A percentile compares a stretch with the other conserved stretches of the same genome.
phyloP scores from a whole-genome alignment of 768 basidiomycete species.

The Termitomyces sp. region DNA sequence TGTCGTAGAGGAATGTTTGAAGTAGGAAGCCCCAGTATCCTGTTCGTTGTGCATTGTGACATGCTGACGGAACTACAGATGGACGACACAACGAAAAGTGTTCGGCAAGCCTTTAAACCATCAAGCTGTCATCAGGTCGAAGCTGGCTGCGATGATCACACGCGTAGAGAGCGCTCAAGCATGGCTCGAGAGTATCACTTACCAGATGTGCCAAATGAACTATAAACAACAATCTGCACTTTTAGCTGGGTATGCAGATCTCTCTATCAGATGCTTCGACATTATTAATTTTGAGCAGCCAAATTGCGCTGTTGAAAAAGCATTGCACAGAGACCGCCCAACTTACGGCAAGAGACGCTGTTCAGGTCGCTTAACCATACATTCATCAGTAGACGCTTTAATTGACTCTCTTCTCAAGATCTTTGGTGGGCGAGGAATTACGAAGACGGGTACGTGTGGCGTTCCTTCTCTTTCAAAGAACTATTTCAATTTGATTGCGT shows the following conservation, averaged over 20 bases:
- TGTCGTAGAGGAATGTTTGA: conserved; percentile 73
- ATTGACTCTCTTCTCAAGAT: conserved; percentile 38
- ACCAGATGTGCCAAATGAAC: conserved; percentile 84
- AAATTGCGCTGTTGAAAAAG: conserved; percentile 78
- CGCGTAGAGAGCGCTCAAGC: conserved; percentile 74
- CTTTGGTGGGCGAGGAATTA: conserved; percentile 84
- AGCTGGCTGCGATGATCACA: conserved; percentile 77
- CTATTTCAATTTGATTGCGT: background rate
- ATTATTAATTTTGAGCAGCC: conserved; percentile 27
- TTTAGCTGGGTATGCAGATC: conserved; percentile 57
- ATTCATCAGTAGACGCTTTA: background rate
- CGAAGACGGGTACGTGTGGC: conserved; percentile 56
- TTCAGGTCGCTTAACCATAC: conserved; percentile 22
- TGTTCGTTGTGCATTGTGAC: background rate
- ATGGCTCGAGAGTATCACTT: conserved; percentile 86
- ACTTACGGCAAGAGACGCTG: conserved; percentile 75
- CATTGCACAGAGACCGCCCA: conserved; percentile 71
- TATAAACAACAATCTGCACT: conserved; percentile 70
- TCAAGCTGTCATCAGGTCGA: conserved; percentile 71
- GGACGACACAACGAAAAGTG: conserved; percentile 73
- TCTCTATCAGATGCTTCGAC: background rate
- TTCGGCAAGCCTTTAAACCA: conserved; percentile 67
- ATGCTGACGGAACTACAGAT: conserved; percentile 30
- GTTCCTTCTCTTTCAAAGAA: background rate
- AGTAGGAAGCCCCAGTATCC: conserved; percentile 28